phyloP scores from a whole-genome alignment of 1,284 basidiomycete genomes.

The Coniophora puteana region DNA sequence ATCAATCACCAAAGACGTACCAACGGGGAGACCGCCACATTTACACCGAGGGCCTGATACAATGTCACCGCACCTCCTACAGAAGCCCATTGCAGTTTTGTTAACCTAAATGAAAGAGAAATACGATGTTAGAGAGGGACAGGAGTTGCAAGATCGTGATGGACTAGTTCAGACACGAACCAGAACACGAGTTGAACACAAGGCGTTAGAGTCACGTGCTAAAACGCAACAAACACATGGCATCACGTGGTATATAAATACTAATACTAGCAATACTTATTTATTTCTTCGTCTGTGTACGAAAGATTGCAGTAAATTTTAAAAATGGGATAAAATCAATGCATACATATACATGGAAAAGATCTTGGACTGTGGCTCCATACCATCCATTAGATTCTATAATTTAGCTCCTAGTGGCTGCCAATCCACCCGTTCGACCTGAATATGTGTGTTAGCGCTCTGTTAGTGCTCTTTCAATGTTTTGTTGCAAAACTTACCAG shows the following conservation, averaged over 20 bases:
- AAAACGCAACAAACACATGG: too few relatives aligned
- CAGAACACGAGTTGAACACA: constrained; percentile 3
- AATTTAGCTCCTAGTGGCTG: constrained; percentile 45
- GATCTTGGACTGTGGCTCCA: too few relatives aligned
- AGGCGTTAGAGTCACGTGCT: constrained; percentile 22
- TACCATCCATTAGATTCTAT: constrained; percentile 19
- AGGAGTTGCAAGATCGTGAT: constrained; percentile 2
- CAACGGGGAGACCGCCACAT: constrained; percentile 73
- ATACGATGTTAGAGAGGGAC: constrained; percentile 1
- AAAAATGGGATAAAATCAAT: too few relatives aligned
- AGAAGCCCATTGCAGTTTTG: constrained; percentile 61
- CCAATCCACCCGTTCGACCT: constrained; percentile 70
- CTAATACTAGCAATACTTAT: too few relatives aligned
- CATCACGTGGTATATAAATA: too few relatives aligned
- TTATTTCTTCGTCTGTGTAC: too few relatives aligned
- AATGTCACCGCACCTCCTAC: constrained; percentile 77
- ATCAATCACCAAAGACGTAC: constrained; percentile 39
- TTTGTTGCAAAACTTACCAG: constrained; percentile 66
- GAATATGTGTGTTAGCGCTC: constrained; percentile 1
- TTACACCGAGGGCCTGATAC: constrained; percentile 65
- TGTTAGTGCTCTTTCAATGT: background rate
- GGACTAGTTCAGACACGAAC: too few relatives aligned
- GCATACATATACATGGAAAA: too few relatives aligned
- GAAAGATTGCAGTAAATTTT: too few relatives aligned
- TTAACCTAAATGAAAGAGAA: background rate